Conservation (phyloP, 192 early-diverging fungal genomes). For the Podila verticillata region DNA sequence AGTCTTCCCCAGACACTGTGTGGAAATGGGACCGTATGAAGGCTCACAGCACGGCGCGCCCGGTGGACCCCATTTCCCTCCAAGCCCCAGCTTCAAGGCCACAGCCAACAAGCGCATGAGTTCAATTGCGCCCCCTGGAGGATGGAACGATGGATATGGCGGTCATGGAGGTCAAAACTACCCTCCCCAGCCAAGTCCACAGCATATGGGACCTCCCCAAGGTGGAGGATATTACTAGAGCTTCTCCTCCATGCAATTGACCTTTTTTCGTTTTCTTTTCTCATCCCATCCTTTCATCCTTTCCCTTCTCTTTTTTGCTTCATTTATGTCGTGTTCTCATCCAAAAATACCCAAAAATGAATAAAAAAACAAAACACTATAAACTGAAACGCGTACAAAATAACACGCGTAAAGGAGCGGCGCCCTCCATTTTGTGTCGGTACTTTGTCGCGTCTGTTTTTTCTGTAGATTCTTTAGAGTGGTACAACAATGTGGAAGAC, state of each 20-base stretch:
- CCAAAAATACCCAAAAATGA: neutral
- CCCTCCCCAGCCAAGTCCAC: conserved; percentile 32
- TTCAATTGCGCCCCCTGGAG: conserved; percentile 24
- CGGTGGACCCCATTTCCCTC: conserved; percentile 35
- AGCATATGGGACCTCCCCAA: conserved; percentile 14
- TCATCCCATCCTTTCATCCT: neutral
- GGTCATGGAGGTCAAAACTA: neutral
- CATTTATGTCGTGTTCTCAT: neutral
- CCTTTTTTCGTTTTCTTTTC: neutral
- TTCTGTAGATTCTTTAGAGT: too few species aligned
- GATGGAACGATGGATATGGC: conserved; percentile 14
- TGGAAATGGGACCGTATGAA: conserved; percentile 49
- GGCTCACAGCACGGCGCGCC: conserved; percentile 26
- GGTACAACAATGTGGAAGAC: too few species aligned
- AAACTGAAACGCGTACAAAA: neutral
- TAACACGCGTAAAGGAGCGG: neutral
- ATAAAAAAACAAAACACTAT: neutral
- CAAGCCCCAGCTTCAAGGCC: conserved; percentile 34
- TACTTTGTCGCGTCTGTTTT: too few species aligned
- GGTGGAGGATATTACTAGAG: conserved; percentile 25
- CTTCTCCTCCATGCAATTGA: neutral
- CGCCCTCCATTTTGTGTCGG: too few species aligned
- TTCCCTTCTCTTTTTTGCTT: neutral
- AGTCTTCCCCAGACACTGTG: conserved; percentile 66
- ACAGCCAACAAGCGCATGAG: conserved; percentile 47